Evolutionary conservation across 257 asterid species (phyloP).

Genomic region (Phtheirospermum japonicum): DNA sequence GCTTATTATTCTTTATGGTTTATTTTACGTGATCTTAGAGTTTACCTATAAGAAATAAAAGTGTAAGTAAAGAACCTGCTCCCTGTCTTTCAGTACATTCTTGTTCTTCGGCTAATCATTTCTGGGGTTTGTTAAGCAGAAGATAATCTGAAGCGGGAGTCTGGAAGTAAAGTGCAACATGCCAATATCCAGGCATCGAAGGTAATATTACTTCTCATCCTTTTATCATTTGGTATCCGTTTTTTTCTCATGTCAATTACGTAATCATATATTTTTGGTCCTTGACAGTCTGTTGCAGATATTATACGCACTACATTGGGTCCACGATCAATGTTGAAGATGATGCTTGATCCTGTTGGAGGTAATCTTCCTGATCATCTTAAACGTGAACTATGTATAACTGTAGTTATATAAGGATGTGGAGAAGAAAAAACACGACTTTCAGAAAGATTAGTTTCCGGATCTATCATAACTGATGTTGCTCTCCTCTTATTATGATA

Average conservation of each 20-base stretch:
- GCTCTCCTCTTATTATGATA: background rate
- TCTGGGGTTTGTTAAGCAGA: constrained; percentile 46
- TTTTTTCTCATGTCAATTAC: constrained; percentile 4
- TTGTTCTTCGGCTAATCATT: constrained; percentile 22
- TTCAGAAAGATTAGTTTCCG: background rate
- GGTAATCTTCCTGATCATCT: constrained; percentile 40
- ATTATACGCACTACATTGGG: constrained; percentile 93
- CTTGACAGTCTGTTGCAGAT: constrained; percentile 86
- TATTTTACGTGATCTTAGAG: background rate
- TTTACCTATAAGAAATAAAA: background rate
- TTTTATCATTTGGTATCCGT: background rate
- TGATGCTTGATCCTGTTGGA: constrained; percentile 86
- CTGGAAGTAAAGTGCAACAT: constrained; percentile 87
- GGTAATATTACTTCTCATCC: constrained; percentile 38
- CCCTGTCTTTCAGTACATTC: background rate
- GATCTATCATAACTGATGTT: constrained; percentile 2
- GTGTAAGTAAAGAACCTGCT: background rate
- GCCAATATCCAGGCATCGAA: constrained; percentile 93
- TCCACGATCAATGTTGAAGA: constrained; percentile 90
- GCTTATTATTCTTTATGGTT: too few species aligned
- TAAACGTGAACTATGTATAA: constrained; percentile 8
- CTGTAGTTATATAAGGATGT: constrained; percentile 8
- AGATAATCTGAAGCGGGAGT: constrained; percentile 81
- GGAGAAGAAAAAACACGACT: background rate
- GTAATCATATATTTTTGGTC: background rate